These are phyloP conservation scores for Vicia faba DNA, from an alignment of 306 rosid genomes.

Conservation along the genomic window DNA sequence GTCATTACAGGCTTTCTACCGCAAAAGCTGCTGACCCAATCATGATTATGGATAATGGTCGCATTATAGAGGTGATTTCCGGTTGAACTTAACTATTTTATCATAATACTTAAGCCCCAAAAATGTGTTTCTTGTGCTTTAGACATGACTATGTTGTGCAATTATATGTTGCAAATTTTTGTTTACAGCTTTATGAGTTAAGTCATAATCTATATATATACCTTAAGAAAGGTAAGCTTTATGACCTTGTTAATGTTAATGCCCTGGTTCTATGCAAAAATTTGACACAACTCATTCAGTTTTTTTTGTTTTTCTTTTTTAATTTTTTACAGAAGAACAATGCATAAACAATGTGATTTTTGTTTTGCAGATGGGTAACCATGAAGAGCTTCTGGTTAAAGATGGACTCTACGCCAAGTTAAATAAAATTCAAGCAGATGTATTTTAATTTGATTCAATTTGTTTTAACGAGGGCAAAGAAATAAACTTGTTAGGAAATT, in stretches of 20 bases:
- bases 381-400: constrained; percentile 62
- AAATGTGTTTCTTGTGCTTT: constrained; percentile 3
- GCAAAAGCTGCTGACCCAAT: constrained; percentile 83
- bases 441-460: constrained; percentile 32
- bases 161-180: constrained; percentile 3
- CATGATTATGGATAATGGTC: constrained; percentile 79
- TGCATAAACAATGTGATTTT: constrained; percentile 12
- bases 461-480: neutral
- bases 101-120: constrained; percentile 1
- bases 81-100: constrained; percentile 15
- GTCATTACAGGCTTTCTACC: constrained; percentile 74
- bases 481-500: neutral
- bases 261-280: neutral
- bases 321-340: neutral
- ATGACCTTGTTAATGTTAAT: too few relatives aligned
- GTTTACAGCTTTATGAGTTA: neutral
- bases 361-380: constrained; percentile 65
- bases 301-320: neutral
- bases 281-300: constrained; percentile 2
- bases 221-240: too few relatives aligned
- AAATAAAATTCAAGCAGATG: constrained; percentile 42
- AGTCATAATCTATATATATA: too few relatives aligned
- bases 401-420: constrained; percentile 70
- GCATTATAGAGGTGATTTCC: constrained; percentile 68
- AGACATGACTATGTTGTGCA: neutral